A percentile compares a stretch with the other conserved stretches of the same genome.
Evolutionary conservation across 371 early-diverging fungal species (phyloP).

Genomic region (Synchytrium microbalum): DNA sequence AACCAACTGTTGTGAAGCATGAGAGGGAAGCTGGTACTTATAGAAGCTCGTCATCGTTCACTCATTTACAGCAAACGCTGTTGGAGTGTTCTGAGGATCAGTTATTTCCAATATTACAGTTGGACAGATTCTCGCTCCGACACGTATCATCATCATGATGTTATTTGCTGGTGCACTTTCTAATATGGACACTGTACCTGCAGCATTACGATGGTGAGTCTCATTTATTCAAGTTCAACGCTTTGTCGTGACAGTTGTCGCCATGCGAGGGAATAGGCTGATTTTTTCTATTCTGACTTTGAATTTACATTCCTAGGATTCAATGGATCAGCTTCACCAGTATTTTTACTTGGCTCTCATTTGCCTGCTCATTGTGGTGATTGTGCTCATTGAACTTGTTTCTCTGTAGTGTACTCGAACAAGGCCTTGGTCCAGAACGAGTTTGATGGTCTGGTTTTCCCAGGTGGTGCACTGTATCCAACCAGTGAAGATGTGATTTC

Average conservation of each 20-base stretch:
- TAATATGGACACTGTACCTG: conserved; percentile 33
- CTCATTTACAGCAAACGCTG: conserved; percentile 18
- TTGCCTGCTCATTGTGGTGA: too few species aligned
- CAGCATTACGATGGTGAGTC: conserved; percentile 40
- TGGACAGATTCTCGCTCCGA: conserved; percentile 43
- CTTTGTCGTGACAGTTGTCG: conserved; percentile 39
- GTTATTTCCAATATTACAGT: conserved; percentile 30
- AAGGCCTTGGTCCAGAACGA: conserved; percentile 30
- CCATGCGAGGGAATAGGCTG: conserved; percentile 32
- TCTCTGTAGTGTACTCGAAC: conserved; percentile 29
- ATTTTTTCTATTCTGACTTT: too few species aligned
- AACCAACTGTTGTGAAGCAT: conserved; percentile 39
- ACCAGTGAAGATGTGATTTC: conserved; percentile 19
- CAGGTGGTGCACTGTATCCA: conserved; percentile 5
- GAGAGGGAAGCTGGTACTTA: conserved; percentile 46
- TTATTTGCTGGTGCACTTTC: conserved; percentile 42
- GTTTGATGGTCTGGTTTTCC: conserved; percentile 20
- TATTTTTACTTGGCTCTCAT: too few species aligned
- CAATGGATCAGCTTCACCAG: conserved; percentile 32
- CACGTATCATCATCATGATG: conserved; percentile 35
- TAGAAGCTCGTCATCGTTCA: conserved; percentile 27
- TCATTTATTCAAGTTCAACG: conserved; percentile 37
- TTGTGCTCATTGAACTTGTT: too few species aligned
- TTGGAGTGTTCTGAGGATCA: conserved; percentile 38
- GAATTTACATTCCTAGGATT: conserved; percentile 42